Base-by-base conservation (phyloP, 495 filamentous ascomycete species). In the Astrothelium macrocarpum region DNA sequence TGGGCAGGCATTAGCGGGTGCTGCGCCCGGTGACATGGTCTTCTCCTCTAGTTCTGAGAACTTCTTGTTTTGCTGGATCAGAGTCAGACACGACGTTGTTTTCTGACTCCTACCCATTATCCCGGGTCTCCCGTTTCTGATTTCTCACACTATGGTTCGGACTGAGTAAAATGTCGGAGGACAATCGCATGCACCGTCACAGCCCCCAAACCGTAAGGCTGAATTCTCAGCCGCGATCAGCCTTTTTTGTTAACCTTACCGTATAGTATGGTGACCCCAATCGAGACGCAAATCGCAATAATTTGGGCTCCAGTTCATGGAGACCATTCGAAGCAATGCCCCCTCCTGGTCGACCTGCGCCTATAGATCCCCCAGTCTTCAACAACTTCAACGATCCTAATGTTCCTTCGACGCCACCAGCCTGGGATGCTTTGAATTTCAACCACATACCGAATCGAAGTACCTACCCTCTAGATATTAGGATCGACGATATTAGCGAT, bases 191-290 rank as follows among this genome's bases (percentile, higher is more conserved):
- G 49, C 49, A 26, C 12, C 26, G 49, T 56, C 49, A 56, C 49
- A 56, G 49, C 49, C 49, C 49, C 49, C 49, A 56, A 29, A 28
- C 49, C 20, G 49, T 56, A 56, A 56, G 49, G 49, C 49, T 56
- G 49, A 56, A 4, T 29, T 14, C 49, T 56, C 49, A 29, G 49
- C 49, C 49, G 49, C 49, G 9, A 9, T 29, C 49, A 26, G 49
- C 49, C 49, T 56, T 25, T 56, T 56, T 14, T 56, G 25, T 28
- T 56, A 25, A 56, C 49, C 11, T 10, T 11, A 56, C 29, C 49
- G 20, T 56, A 56, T 16, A 56, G 49, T 56, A 56, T 29, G 49
- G 20, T 29, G 49, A 56, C 49, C 49, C 49, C 12, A 26, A 16
- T 56, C 49, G 49, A 56, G 49, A 56, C 49, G 23, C 49, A 16